These are phyloP conservation scores for Alnus glutinosa DNA, from an alignment of 306 rosid genomes.

Conservation along the genomic window DNA sequence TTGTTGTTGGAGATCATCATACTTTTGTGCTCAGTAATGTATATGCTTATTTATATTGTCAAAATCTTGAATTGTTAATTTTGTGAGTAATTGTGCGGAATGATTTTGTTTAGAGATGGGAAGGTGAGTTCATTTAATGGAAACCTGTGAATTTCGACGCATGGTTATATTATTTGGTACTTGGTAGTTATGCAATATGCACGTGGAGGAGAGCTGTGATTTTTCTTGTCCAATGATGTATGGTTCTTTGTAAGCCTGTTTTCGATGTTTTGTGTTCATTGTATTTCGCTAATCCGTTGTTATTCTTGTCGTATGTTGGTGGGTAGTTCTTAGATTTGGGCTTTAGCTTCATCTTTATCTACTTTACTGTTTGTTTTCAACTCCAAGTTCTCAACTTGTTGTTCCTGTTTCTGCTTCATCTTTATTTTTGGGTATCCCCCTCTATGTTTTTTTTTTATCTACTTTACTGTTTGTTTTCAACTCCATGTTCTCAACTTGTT, in stretches of 20 bases:
- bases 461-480: neutral
- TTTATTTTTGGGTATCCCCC: neutral
- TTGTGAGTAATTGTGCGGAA: neutral
- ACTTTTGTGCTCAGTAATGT: neutral
- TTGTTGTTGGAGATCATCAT: neutral
- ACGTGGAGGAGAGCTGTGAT: neutral
- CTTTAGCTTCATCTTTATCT: neutral
- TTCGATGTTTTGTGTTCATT: neutral
- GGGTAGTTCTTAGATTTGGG: neutral
- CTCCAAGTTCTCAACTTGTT: neutral
- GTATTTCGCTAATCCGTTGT: neutral
- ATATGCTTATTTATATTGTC: neutral
- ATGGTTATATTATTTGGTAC: neutral
- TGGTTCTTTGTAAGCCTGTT: neutral
- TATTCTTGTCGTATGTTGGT: neutral
- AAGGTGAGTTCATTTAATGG: neutral
- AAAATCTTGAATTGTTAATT: neutral
- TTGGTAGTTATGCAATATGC: neutral
- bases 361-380: neutral
- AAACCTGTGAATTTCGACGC: neutral
- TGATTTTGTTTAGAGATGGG: constrained; percentile 3
- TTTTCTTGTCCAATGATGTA: neutral
- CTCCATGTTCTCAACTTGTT: neutral
- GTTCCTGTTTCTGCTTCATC: neutral
- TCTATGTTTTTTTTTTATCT: neutral